Conservation (phyloP, 2,329 filamentous ascomycete species). For the Fusarium vanettenii region DNA sequence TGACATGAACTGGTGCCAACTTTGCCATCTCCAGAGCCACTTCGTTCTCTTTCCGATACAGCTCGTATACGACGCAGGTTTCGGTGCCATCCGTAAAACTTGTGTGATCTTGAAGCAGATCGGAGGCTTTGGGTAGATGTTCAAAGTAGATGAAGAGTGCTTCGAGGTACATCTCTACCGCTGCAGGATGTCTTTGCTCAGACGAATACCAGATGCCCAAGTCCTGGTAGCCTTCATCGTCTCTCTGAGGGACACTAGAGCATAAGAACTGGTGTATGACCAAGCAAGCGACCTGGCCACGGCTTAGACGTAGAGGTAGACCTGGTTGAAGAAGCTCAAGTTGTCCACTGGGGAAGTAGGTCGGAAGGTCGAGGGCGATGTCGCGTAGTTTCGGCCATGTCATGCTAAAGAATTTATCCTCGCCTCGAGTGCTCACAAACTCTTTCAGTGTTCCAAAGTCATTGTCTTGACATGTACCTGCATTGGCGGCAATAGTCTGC, state of each 20-base stretch:
- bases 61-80: constrained; percentile 31
- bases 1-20: constrained; percentile 24
- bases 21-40: not conserved
- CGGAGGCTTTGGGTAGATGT: constrained; percentile 9
- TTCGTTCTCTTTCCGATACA: constrained; percentile 18
- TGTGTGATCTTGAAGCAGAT: constrained; percentile 1
- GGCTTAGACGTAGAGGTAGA: constrained; percentile 32
- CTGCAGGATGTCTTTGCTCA: constrained; percentile 45
- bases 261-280: constrained; percentile 49
- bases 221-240: constrained; percentile 45
- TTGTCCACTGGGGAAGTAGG: constrained; percentile 31
- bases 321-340: constrained; percentile 31
- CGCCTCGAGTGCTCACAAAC: not conserved
- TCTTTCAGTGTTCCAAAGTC: constrained; percentile 38
- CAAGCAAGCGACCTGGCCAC: constrained; percentile 44
- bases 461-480: constrained; percentile 27
- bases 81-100: fast-evolving
- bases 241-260: constrained; percentile 31
- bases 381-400: constrained; percentile 42
- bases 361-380: constrained; percentile 33
- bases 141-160: constrained; percentile 47
- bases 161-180: constrained; percentile 45
- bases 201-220: constrained; percentile 50
- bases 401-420: constrained; percentile 9
- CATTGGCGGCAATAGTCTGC: constrained; percentile 43